These are phyloP conservation scores for Berkeleyomyces rouxiae DNA, from an alignment of 2,329 filamentous ascomycete genomes.

Conservation along the genomic window DNA sequence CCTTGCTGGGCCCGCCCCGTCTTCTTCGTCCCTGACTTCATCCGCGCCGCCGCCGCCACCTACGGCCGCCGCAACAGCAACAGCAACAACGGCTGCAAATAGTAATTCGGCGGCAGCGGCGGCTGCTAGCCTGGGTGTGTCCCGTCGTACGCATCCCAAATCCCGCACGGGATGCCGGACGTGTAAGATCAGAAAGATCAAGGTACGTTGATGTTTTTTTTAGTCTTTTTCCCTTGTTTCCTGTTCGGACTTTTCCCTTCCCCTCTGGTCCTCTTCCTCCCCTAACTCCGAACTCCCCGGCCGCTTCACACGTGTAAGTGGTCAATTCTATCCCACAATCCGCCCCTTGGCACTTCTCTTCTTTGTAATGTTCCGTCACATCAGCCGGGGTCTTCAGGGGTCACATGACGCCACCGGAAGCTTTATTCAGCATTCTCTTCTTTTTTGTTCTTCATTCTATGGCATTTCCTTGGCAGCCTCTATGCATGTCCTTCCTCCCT, in stretches of 20 bases:
- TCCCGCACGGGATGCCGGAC: conserved; percentile 14
- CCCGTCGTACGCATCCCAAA: conserved; percentile 10
- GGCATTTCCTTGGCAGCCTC: background rate
- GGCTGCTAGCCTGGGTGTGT: conserved; percentile 1
- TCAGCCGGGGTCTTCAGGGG: background rate
- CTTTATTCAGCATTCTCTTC: background rate
- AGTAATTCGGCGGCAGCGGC: background rate
- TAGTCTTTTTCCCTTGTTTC: background rate
- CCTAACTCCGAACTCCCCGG: background rate
- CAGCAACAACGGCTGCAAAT: background rate
- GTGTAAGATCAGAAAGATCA: conserved; percentile 16
- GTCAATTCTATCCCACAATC: background rate
- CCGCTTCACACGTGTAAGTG: background rate
- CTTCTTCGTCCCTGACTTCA: background rate
- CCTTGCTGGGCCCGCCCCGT: background rate
- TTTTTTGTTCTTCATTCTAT: background rate
- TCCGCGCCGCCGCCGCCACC: background rate
- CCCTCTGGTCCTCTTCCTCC: background rate
- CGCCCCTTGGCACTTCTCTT: background rate
- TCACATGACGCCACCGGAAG: background rate
- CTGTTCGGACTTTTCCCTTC: background rate
- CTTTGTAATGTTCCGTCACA: background rate
- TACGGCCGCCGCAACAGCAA: background rate
- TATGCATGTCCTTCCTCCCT: background rate
- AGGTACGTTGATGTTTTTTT: conserved; percentile 10